A percentile compares a stretch with the other conserved stretches of the same genome.
These are phyloP conservation scores for Russula abietina DNA, from an alignment of 768 basidiomycete species.

Conservation along the genomic window DNA sequence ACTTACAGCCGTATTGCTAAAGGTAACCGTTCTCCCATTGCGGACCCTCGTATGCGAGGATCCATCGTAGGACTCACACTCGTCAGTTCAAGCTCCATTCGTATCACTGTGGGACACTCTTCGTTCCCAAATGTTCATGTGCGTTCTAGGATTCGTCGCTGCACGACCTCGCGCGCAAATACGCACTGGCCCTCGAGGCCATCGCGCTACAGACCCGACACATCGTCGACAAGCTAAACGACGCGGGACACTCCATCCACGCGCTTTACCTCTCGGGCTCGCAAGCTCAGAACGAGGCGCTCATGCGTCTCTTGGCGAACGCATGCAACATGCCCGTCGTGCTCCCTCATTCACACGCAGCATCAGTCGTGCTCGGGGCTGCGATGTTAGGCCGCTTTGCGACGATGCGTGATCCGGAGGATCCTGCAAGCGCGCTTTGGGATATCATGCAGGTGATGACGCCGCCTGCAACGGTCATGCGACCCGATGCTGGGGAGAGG, in stretches of 20 bases:
- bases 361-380: slow-evolving; percentile 85
- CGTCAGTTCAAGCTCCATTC: slow-evolving; percentile 33
- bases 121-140: not conserved
- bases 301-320: slow-evolving; percentile 89
- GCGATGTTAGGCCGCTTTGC: slow-evolving; percentile 93
- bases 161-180: slow-evolving; percentile 80
- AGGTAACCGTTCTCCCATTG: slow-evolving; percentile 96
- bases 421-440: slow-evolving; percentile 72
- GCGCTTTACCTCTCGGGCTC: slow-evolving; percentile 90
- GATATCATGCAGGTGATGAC: slow-evolving; percentile 97
- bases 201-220: slow-evolving; percentile 93
- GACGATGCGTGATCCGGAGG: slow-evolving; percentile 45
- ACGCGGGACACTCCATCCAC: slow-evolving; percentile 73
- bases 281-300: slow-evolving; percentile 80
- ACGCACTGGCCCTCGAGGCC: slow-evolving; percentile 85
- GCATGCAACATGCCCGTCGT: slow-evolving; percentile 78
- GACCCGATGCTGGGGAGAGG: slow-evolving; percentile 51
- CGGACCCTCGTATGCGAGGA: slow-evolving; percentile 92
- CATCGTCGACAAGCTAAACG: slow-evolving; percentile 87
- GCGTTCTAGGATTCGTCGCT: slow-evolving; percentile 56
- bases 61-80: slow-evolving; percentile 84
- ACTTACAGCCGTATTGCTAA: slow-evolving; percentile 11
- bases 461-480: slow-evolving; percentile 65
- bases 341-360: slow-evolving; percentile 66
- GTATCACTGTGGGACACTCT: not conserved